Percentiles rank a stretch among this genome's conserved stretches.
phyloP scores from a whole-genome alignment of 768 basidiomycete genomes.

The Cubamyces lactineus region DNA sequence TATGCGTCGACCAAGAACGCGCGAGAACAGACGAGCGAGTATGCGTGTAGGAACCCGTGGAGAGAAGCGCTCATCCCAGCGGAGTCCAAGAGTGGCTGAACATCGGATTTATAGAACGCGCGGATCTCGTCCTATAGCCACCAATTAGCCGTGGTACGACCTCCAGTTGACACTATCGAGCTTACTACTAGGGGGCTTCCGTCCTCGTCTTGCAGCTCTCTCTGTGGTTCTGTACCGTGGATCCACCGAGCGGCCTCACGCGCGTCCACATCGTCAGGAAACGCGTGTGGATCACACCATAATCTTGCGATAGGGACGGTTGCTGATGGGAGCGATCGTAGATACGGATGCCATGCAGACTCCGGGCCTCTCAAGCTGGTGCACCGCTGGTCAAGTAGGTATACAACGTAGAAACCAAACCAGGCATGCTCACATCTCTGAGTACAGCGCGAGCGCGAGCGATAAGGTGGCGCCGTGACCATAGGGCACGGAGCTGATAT shows the following conservation, averaged over 20 bases:
- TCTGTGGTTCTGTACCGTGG: constrained; percentile 36
- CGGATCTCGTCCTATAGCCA: constrained; percentile 30
- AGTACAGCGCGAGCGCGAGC: constrained; percentile 64
- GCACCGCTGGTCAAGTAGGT: constrained; percentile 6
- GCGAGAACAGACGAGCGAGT: constrained; percentile 50
- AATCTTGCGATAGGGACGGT: constrained; percentile 62
- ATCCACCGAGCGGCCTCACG: constrained; percentile 39
- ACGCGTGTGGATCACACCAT: constrained; percentile 47
- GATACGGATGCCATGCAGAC: constrained; percentile 68
- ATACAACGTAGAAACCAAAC: background rate
- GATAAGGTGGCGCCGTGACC: constrained; percentile 64
- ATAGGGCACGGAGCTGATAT: constrained; percentile 49
- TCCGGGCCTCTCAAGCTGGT: constrained; percentile 48
- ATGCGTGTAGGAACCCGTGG: constrained; percentile 41
- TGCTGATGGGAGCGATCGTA: constrained; percentile 61
- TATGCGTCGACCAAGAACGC: constrained; percentile 53
- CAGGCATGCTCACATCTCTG: constrained; percentile 57
- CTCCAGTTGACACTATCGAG: background rate
- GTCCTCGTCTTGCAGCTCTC: constrained; percentile 28
- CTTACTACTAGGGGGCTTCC: constrained; percentile 22
- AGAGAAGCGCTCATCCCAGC: constrained; percentile 12
- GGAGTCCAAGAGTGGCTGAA: constrained; percentile 19
- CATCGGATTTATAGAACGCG: constrained; percentile 28
- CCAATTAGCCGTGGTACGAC: background rate
- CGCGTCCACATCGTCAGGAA: constrained; percentile 31